Evolutionary conservation across 2,329 filamentous ascomycete genomes (phyloP).

Genomic region (Penicillium sp.): DNA sequence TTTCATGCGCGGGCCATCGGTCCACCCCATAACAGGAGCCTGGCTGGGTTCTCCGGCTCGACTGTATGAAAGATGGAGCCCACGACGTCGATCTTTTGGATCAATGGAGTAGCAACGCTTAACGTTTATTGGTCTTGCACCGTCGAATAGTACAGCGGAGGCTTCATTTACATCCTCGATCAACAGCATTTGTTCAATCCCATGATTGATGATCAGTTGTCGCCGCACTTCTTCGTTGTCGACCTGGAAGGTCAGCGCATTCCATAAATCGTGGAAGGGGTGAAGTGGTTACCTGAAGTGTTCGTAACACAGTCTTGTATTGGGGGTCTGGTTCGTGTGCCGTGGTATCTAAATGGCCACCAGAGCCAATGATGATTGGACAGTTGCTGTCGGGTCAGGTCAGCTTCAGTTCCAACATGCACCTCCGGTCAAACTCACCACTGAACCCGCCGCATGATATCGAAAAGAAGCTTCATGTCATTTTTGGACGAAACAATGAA

Average conservation of each 20-base stretch:
- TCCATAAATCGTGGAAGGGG: background rate
- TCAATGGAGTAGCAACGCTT: constrained; percentile 63
- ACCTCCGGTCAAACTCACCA: constrained; percentile 41
- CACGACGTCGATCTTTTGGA: constrained; percentile 62
- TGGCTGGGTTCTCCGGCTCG: constrained; percentile 50
- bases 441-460: constrained; percentile 61
- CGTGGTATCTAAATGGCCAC: constrained; percentile 54
- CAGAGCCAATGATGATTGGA: constrained; percentile 64
- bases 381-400: constrained; percentile 43
- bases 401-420: background rate
- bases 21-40: constrained; percentile 53
- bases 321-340: constrained; percentile 69
- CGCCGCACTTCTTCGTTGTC: constrained; percentile 75
- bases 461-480: constrained; percentile 68
- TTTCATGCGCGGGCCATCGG: constrained; percentile 68
- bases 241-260: constrained; percentile 51
- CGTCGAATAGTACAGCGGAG: constrained; percentile 64
- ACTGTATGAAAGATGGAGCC: constrained; percentile 57
- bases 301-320: constrained; percentile 75
- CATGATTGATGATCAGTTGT: constrained; percentile 76
- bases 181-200: constrained; percentile 80
- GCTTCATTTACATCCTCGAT: constrained; percentile 67
- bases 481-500: constrained; percentile 78
- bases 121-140: constrained; percentile 65
- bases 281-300: constrained; percentile 55